Base-by-base conservation (phyloP, 192 early-diverging fungal species). In the Coemansia sp. region DNA sequence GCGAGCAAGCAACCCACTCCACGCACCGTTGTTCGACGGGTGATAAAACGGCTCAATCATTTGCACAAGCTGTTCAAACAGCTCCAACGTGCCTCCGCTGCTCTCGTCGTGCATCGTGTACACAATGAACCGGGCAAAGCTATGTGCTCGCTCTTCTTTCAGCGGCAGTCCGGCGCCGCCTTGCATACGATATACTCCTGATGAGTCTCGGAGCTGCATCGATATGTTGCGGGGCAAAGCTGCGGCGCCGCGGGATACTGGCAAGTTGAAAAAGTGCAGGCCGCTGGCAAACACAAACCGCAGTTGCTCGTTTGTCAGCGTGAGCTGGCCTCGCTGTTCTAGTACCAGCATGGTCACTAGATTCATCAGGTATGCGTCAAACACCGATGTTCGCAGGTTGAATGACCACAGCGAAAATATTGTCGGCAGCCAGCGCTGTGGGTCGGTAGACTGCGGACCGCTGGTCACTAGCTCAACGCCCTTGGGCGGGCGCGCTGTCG, bases 31-130 rank as follows among this genome's bases (percentile, higher is more conserved):
- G 81, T 98, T 98, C n/a, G 91, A 93, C 11, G 95, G 95, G 72
- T 98, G 93, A 62, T 84, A 94, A 65, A 88, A 96, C 0, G 89
- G 87, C 74, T 98, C 95, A 23, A 87, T 85, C 49, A 93, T 91
- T 60, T 89, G 90, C 54, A 98, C 90, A 20, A 95, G 60, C 62
- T 89, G 84, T 11, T 79, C 71, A 46, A 98, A 82, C 61, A 88
- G 85, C 31, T 82, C 65, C 34, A 92, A 57, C 8, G 87, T 76
- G 15, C 78, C 78, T 47, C 77, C 71, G 8, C 81, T 70, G 5
- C 77, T 79, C 31, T 86, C 62, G 49, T 85, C 83, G 47, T 75
- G 59, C 22, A 92, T 85, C 3, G 93, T 93, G 72, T 87, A 89
- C 28, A 95, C 86, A 48, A 96, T 85, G 51, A 96, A 91, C 37